Conservation (phyloP, 352 stramenopile genomes). For the Achlya hypogyna region DNA sequence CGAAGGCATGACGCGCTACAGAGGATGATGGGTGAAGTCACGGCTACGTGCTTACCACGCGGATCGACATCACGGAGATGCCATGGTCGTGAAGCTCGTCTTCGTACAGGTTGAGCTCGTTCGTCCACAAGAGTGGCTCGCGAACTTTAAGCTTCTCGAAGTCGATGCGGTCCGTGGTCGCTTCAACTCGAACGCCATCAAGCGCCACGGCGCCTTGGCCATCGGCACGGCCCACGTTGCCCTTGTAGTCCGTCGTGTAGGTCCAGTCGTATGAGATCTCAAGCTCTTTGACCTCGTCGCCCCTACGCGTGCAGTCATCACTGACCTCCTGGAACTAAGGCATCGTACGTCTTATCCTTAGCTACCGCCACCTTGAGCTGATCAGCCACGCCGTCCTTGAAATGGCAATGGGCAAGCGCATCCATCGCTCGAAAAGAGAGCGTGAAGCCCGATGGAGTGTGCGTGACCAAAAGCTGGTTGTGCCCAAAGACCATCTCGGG, state of each 20-base stretch:
- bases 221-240: slow-evolving; percentile 44
- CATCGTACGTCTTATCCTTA: slow-evolving; percentile 62
- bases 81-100: slow-evolving; percentile 80
- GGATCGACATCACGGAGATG: slow-evolving; percentile 66
- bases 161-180: slow-evolving; percentile 52
- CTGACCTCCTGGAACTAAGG: not conserved
- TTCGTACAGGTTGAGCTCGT: slow-evolving; percentile 70
- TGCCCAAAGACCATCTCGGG: slow-evolving; percentile 83
- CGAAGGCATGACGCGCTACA: slow-evolving; percentile 72
- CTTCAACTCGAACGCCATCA: slow-evolving; percentile 24
- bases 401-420: slow-evolving; percentile 65
- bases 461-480: slow-evolving; percentile 69
- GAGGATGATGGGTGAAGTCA: not conserved
- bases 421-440: slow-evolving; percentile 74
- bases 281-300: slow-evolving; percentile 72
- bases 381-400: slow-evolving; percentile 33
- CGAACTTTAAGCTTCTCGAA: slow-evolving; percentile 71
- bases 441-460: slow-evolving; percentile 54
- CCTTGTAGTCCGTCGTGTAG: slow-evolving; percentile 77
- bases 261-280: slow-evolving; percentile 81
- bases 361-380: slow-evolving; percentile 74
- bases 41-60: slow-evolving; percentile 56
- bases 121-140: slow-evolving; percentile 77
- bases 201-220: not conserved
- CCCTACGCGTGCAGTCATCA: slow-evolving; percentile 18